Evolutionary conservation across 2,329 filamentous ascomycete species (phyloP), one percentile per base, ranked within the genome.

Genomic region (Colletotrichum sp.): DNA sequence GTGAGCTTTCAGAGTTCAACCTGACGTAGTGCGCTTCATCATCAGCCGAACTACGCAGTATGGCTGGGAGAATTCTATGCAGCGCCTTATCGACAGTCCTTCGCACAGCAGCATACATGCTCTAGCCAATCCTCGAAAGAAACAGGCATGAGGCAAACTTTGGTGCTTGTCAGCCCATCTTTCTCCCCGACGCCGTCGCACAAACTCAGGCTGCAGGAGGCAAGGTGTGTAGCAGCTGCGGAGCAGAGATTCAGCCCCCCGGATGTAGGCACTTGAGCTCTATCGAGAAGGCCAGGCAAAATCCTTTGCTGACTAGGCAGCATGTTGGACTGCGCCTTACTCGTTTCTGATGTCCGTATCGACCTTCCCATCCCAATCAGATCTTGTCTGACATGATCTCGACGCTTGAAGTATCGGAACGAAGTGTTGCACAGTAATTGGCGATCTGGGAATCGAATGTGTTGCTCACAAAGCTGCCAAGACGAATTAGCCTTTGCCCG

Each of bases 221-320:
- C 9, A 36, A 73, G 71, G 48, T 60, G 59, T 52, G 68, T 67
- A 25, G 55, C 72, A 74, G 60, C 72, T 68, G 68, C 68, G 48
- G 72, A 66, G 72, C n/a, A 19, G 55, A 52, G 32, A 36, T 36
- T 67, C 63, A 22, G 68, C 30, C 36, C 68, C 32, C 68, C 72
- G 55, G 68, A 13, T 34, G 66, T 39, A 39, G 39, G 48, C 48
- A 30, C 36, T 16, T n/a, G 30, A 70, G 34, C 34, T 63, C 27
- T 48, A 19, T 68, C 66, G 8, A 57, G 44, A 15, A 60, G 36
- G 52, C 34, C 55, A 48, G 52, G 65, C 44, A 52, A 55, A n/a
- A 67, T 67, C 27, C 48, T 67, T 59, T 65, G 63, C 71, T 69
- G 63, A 61, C 64, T 73, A 44, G n/a, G 6, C 44, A 30, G 28